Evolutionary conservation across 768 basidiomycete species (phyloP).

Genomic region (Neoboletus brunneissimus): DNA sequence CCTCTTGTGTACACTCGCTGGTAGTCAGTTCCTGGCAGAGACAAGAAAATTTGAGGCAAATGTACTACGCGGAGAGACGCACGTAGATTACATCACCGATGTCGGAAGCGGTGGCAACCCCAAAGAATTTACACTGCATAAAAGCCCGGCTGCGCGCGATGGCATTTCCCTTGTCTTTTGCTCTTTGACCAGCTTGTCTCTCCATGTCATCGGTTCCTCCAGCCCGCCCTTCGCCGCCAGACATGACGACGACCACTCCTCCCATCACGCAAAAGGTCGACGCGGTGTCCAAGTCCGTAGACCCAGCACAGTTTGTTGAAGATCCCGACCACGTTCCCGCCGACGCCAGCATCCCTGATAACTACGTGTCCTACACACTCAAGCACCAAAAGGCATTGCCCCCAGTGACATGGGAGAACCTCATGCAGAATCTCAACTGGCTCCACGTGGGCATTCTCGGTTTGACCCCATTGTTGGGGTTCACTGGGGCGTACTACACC

Average conservation of each 20-base stretch:
- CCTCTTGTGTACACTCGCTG: not conserved
- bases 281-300: not conserved
- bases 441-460: slow-evolving; percentile 71
- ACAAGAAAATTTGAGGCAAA: not conserved
- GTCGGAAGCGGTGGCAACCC: slow-evolving; percentile 26
- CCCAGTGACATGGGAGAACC: slow-evolving; percentile 60
- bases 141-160: slow-evolving; percentile 14
- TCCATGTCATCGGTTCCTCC: slow-evolving; percentile 29
- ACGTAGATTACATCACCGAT: not conserved
- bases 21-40: not conserved
- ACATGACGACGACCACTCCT: slow-evolving; percentile 12
- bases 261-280: slow-evolving; percentile 6
- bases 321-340: slow-evolving; percentile 35
- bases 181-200: slow-evolving; percentile 22
- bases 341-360: slow-evolving; percentile 70
- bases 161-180: slow-evolving; percentile 9
- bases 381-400: slow-evolving; percentile 65
- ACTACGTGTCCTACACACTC: slow-evolving; percentile 77
- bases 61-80: not conserved
- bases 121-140: slow-evolving; percentile 35
- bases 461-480: slow-evolving; percentile 67
- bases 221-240: slow-evolving; percentile 13
- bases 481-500: slow-evolving; percentile 69
- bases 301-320: slow-evolving; percentile 16
- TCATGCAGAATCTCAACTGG: slow-evolving; percentile 68